Conservation (phyloP, 164 flowering plant genomes). For the Stephania japonica region DNA sequence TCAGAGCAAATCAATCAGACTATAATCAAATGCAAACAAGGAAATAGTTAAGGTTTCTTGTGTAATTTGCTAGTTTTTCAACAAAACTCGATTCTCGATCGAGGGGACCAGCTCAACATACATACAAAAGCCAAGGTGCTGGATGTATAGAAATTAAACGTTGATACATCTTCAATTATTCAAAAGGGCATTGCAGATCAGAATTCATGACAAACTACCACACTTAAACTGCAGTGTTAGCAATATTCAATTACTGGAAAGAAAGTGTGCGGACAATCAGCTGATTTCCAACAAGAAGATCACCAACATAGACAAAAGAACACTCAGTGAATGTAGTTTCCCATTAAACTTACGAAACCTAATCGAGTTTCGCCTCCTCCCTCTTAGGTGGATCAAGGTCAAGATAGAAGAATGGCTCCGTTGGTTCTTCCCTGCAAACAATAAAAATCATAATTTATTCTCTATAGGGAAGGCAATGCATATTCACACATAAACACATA, state of each 20-base stretch:
- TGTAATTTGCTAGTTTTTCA: background rate
- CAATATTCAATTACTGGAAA: background rate
- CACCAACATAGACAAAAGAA: background rate
- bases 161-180: background rate
- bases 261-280: background rate
- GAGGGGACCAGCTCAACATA: background rate
- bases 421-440: constrained; percentile 78
- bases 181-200: background rate
- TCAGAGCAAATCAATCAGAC: background rate
- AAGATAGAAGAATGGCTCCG: constrained; percentile 60
- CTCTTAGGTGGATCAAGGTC: constrained; percentile 65
- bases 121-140: background rate
- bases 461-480: background rate
- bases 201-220: background rate
- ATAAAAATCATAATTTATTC: background rate
- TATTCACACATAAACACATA: background rate
- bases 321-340: background rate
- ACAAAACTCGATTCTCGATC: background rate
- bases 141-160: background rate
- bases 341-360: constrained; percentile 4
- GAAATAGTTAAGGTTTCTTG: too few relatives aligned
- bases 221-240: background rate
- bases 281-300: background rate
- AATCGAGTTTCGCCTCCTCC: constrained; percentile 60
- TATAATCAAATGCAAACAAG: too few relatives aligned